Evolutionary conservation across 352 stramenopile species (phyloP).

Genomic region (Globisporangium barbulae): DNA sequence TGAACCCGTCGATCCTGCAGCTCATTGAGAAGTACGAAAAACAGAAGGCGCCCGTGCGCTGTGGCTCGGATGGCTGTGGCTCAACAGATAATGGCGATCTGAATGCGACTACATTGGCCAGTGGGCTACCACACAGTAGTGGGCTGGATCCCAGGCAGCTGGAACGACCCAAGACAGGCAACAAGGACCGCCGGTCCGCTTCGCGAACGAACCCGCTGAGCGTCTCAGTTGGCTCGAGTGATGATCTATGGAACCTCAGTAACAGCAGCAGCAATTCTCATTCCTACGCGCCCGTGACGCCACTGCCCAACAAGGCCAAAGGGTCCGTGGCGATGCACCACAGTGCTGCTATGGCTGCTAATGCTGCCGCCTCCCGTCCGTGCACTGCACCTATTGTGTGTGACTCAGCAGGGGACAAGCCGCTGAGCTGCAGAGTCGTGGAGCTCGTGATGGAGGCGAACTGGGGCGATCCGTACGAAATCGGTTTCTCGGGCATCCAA

Average conservation of each 20-base stretch:
- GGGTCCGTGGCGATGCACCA: not conserved
- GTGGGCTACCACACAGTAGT: conserved; percentile 9
- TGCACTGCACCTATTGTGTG: conserved; percentile 62
- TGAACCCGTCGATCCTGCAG: conserved; percentile 61
- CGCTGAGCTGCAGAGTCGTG: conserved; percentile 44
- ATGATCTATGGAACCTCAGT: conserved; percentile 5
- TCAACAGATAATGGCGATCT: not conserved
- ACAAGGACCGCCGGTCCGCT: conserved; percentile 29
- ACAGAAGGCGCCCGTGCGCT: conserved; percentile 15
- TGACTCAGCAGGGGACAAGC: conserved; percentile 36
- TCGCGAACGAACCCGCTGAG: conserved; percentile 21
- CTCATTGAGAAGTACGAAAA: conserved; percentile 85
- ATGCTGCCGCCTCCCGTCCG: conserved; percentile 24
- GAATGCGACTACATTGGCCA: not conserved
- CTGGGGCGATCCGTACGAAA: conserved; percentile 70
- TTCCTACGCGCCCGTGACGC: conserved; percentile 30
- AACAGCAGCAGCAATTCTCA: not conserved
- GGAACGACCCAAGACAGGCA: conserved; percentile 57
- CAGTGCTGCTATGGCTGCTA: not conserved
- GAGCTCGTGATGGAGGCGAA: conserved; percentile 60
- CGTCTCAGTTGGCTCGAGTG: conserved; percentile 11
- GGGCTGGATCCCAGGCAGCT: conserved; percentile 14
- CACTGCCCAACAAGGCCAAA: conserved; percentile 39
- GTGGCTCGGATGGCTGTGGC: not conserved
- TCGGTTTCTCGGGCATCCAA: conserved; percentile 54